Evolutionary conservation across 164 flowering plant genomes (phyloP).

Genomic region (Litsea cubeba): DNA sequence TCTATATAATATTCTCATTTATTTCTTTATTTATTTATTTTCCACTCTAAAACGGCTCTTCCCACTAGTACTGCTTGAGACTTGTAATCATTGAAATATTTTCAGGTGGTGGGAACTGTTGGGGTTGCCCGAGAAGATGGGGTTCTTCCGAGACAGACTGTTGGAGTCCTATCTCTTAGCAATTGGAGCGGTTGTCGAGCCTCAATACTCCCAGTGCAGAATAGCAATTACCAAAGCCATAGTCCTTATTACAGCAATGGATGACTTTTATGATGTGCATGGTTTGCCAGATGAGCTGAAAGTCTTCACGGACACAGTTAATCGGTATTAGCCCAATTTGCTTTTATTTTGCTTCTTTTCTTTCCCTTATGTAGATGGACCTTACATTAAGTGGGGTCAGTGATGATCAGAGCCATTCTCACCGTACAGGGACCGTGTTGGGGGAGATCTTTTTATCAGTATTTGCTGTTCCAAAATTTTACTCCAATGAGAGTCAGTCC

Average conservation of each 20-base stretch:
- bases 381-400: too few relatives aligned
- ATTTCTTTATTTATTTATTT: too few relatives aligned
- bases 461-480: too few relatives aligned
- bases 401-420: too few relatives aligned
- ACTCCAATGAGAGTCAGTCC: too few relatives aligned
- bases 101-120: neutral
- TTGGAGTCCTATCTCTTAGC: neutral
- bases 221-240: neutral
- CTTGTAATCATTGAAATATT: neutral
- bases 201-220: neutral
- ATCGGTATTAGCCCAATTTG: neutral
- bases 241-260: neutral
- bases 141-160: neutral
- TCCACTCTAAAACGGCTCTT: too few relatives aligned
- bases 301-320: slow-evolving; percentile 11
- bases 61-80: too few relatives aligned
- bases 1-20: too few relatives aligned
- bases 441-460: too few relatives aligned
- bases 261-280: slow-evolving; percentile 9
- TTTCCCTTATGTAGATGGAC: too few relatives aligned
- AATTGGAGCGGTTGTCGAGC: neutral
- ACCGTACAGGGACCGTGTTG: too few relatives aligned
- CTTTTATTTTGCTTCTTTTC: too few relatives aligned
- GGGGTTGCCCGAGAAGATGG: neutral
- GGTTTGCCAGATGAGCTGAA: slow-evolving; percentile 6